Percentiles rank a stretch among this genome's conserved stretches.
Conservation (phyloP, 768 basidiomycete genomes). For the Cubamyces lactineus region DNA sequence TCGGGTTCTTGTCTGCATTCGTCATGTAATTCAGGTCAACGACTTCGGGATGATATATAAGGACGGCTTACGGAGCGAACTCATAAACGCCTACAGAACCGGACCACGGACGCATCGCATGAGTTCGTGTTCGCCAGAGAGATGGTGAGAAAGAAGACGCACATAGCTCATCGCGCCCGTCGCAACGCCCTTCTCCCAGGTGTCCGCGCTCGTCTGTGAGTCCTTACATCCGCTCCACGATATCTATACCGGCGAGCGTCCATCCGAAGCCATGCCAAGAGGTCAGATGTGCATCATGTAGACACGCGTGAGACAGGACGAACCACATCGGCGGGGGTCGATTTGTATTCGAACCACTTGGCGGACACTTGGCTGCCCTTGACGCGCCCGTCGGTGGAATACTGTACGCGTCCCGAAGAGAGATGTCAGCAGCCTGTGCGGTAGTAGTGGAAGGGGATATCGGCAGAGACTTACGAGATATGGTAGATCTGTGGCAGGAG, state of each 20-base stretch:
- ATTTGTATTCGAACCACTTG: constrained; percentile 41
- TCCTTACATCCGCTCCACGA: constrained; percentile 87
- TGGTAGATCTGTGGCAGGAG: constrained; percentile 55
- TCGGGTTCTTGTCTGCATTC: constrained; percentile 45
- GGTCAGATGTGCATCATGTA: background rate
- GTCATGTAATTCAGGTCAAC: too few species aligned
- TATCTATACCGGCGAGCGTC: constrained; percentile 48
- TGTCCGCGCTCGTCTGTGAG: constrained; percentile 81
- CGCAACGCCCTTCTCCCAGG: constrained; percentile 63
- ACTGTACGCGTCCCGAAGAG: constrained; percentile 22
- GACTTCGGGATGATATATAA: background rate
- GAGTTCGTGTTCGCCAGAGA: background rate
- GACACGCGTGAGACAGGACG: constrained; percentile 29
- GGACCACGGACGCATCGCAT: background rate
- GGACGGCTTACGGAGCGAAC: constrained; percentile 49
- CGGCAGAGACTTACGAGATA: constrained; percentile 51
- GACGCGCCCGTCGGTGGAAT: constrained; percentile 35
- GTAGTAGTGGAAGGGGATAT: background rate
- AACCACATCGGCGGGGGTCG: constrained; percentile 86
- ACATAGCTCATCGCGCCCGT: constrained; percentile 85
- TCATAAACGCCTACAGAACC: constrained; percentile 55
- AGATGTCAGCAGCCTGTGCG: background rate
- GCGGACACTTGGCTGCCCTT: constrained; percentile 36
- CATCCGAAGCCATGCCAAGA: background rate
- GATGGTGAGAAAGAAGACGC: constrained; percentile 32